Evolutionary conservation across 495 filamentous ascomycete species (phyloP).

Genomic region (Venustampulla echinocandica): DNA sequence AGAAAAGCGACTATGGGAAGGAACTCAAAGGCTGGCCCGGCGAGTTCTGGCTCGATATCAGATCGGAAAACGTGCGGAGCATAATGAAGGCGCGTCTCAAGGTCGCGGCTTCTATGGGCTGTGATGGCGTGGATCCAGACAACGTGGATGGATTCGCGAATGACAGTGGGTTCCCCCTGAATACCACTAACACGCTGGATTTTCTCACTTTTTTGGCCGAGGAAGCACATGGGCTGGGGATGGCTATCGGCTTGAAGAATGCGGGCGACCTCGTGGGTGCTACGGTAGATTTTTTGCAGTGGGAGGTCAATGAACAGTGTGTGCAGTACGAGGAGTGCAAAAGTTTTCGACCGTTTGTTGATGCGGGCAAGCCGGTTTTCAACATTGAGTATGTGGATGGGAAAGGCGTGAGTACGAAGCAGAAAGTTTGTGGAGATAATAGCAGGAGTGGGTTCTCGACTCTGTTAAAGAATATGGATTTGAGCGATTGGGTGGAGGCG

Average conservation of each 20-base stretch:
- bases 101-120: conserved; percentile 49
- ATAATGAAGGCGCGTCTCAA: conserved; percentile 54
- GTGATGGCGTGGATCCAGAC: conserved; percentile 64
- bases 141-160: conserved; percentile 62
- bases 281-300: conserved; percentile 51
- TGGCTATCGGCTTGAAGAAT: conserved; percentile 60
- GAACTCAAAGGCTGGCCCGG: conserved; percentile 52
- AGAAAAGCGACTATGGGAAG: conserved; percentile 40
- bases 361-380: conserved; percentile 58
- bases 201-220: conserved; percentile 52
- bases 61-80: conserved; percentile 43
- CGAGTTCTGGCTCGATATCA: conserved; percentile 58
- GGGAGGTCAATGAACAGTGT: conserved; percentile 68
- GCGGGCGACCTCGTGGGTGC: conserved; percentile 47
- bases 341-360: conserved; percentile 46
- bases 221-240: conserved; percentile 35
- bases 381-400: conserved; percentile 61
- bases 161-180: conserved; percentile 48
- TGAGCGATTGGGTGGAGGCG: conserved; percentile 50
- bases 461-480: conserved; percentile 53
- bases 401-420: conserved; percentile 25
- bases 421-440: conserved; percentile 27
- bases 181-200: conserved; percentile 41
- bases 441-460: conserved; percentile 48
- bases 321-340: conserved; percentile 50